These are phyloP conservation scores for Kwoniella shandongensis DNA, from an alignment of 768 basidiomycete genomes.

Conservation along the genomic window DNA sequence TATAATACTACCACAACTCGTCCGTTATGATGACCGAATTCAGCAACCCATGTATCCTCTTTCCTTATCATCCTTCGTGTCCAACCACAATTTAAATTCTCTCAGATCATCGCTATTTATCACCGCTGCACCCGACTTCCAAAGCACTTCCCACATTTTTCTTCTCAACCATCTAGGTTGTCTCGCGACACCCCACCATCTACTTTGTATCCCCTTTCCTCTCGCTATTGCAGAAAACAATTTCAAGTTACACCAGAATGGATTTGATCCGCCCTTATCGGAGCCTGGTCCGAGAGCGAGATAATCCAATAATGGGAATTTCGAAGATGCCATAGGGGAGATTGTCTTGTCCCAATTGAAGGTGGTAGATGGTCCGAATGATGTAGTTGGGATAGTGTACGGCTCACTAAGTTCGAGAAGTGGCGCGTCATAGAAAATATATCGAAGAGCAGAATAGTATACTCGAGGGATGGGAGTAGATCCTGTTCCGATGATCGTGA, in stretches of 20 bases:
- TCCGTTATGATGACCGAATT: too few relatives aligned
- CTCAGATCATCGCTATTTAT: constrained; percentile 27
- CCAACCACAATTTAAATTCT: constrained; percentile 7
- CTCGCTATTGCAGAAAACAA: constrained; percentile 3
- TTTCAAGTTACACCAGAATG: constrained; percentile 4
- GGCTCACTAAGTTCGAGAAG: constrained; percentile 13
- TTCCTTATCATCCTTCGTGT: not conserved
- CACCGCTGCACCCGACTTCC: constrained; percentile 13
- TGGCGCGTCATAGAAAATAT: constrained; percentile 39
- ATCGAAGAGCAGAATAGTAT: constrained; percentile 15
- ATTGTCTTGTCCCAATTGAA: constrained; percentile 26
- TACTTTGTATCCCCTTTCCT: constrained; percentile 18
- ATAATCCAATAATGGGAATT: constrained; percentile 21
- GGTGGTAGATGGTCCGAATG: constrained; percentile 7
- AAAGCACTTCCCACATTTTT: constrained; percentile 13
- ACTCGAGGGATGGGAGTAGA: constrained; percentile 30
- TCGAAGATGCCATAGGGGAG: constrained; percentile 32
- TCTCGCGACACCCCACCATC: constrained; percentile 29
- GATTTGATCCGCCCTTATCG: not conserved
- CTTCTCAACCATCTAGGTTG: constrained; percentile 14
- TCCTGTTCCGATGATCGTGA: constrained; percentile 37
- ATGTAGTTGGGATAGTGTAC: constrained; percentile 10
- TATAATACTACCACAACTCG: too few relatives aligned
- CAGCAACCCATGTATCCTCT: not conserved
- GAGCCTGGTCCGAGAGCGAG: constrained; percentile 1